Evolutionary conservation across 352 stramenopile genomes (phyloP).

Genomic region (Pythium dissimile): DNA sequence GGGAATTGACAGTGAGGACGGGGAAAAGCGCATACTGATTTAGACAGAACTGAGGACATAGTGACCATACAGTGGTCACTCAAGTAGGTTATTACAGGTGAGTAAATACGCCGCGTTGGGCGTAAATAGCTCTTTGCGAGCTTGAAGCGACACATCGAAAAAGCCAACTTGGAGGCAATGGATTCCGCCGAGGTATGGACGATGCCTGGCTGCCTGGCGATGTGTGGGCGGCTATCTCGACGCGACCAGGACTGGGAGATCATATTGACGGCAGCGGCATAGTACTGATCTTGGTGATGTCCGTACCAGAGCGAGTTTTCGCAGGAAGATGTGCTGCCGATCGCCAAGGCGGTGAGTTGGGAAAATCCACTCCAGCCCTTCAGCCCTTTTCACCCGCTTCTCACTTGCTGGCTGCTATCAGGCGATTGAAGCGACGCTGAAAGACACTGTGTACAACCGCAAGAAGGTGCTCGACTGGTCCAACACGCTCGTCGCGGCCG

Average conservation of each 20-base stretch:
- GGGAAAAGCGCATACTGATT: constrained; percentile 4
- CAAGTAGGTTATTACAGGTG: background rate
- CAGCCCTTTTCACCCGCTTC: background rate
- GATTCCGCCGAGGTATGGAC: constrained; percentile 25
- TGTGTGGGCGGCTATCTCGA: background rate
- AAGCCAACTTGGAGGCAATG: constrained; percentile 26
- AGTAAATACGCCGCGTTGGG: constrained; percentile 16
- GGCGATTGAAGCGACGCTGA: constrained; percentile 73
- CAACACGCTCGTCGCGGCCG: constrained; percentile 74
- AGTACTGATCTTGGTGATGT: background rate
- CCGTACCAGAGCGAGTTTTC: constrained; percentile 63
- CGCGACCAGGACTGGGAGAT: background rate
- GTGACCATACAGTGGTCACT: constrained; percentile 5
- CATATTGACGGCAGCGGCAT: no score
- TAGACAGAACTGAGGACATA: background rate
- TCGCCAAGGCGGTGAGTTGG: constrained; percentile 52
- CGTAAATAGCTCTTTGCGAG: constrained; percentile 7
- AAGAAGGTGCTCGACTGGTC: constrained; percentile 87
- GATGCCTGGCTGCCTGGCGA: background rate
- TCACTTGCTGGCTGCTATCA: constrained; percentile 15
- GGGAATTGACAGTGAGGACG: background rate
- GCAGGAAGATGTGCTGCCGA: constrained; percentile 71
- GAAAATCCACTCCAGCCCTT: background rate
- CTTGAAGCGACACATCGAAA: constrained; percentile 9
- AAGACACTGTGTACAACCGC: constrained; percentile 82